Base-by-base conservation (phyloP, 441 rosid species). In the Gossypium davidsonii region DNA sequence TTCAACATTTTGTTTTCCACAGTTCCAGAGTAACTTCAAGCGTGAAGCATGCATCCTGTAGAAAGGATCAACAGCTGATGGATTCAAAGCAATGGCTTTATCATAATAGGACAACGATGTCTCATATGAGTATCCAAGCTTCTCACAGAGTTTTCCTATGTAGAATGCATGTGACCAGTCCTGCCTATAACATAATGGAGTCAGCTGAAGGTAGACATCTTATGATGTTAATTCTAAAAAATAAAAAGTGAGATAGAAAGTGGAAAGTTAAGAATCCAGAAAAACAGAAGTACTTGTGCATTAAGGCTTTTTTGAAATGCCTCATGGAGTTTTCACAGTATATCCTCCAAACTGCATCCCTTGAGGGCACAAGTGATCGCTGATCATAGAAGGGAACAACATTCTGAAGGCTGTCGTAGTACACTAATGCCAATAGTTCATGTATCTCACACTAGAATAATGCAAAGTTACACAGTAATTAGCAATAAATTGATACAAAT, bases 21-120 rank as follows among this genome's bases (percentile, higher is more conserved):
- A 82, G 15, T 80, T 80, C 79, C 82, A 89, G 74, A 93, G 94
- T 78, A 93, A 85, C 87, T 96, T 96, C 65, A 93, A 73, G 66
- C 98, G 98, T 31, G 99, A 93, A 81, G 98, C 93, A 77, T 96
- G 97, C 96, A 96, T 96, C 88, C 99, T 89, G 72, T 96, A 96
- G 79, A 93, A 86, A 74, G 98, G 91, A 83, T 96, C 99, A 70
- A 90, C 99, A 44, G 98, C 96, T 42, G 87, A 89, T 34, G 89
- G 89, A 83, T 93, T 96, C 87, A 96, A 76, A 72, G 86, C 72
- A 79, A 91, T 90, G 76, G 99, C 98, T 78, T 85, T 87, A 52
- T 86, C 84, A 83, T 89, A 96, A 80, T 88, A 90, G 64, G 97
- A 85, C 70, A 96, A 87, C 12, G 89, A 86, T 67, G 79, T 80